Evolutionary conservation across 805 yeast genomes (phyloP).

Genomic region (Saccharomycopsis fodiens): DNA sequence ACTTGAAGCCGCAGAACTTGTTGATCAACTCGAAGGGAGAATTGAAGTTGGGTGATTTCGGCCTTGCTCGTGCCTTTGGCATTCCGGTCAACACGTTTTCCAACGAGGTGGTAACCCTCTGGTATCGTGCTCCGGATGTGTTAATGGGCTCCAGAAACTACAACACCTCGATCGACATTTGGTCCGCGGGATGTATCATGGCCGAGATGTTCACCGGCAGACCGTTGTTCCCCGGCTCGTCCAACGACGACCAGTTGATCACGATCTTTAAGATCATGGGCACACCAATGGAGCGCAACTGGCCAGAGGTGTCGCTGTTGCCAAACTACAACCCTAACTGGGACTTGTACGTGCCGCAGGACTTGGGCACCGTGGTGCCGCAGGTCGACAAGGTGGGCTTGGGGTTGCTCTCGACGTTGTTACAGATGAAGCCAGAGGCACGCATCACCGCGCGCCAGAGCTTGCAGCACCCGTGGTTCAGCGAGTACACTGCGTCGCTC

Average conservation of each 20-base stretch:
- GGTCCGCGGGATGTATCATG: conserved; percentile 98
- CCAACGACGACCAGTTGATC: conserved; percentile 90
- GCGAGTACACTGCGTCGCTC: conserved; percentile 42
- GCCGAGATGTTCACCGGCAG: conserved; percentile 99
- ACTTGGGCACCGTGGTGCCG: conserved; percentile 61
- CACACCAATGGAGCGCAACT: conserved; percentile 89
- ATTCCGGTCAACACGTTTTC: conserved; percentile 96
- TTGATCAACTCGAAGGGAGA: conserved; percentile 86
- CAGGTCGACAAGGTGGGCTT: conserved; percentile 63
- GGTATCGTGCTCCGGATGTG: conserved; percentile 99
- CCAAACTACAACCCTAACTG: conserved; percentile 84
- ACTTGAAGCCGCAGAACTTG: conserved; percentile 89
- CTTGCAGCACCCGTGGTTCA: conserved; percentile 58
- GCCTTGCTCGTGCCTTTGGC: conserved; percentile 95
- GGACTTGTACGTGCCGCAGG: conserved; percentile 84
- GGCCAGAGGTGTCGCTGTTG: conserved; percentile 93
- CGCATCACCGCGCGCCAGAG: conserved; percentile 47
- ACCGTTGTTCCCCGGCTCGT: conserved; percentile 92
- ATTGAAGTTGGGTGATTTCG: conserved; percentile 92
- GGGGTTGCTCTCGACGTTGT: conserved; percentile 56
- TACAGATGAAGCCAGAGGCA: conserved; percentile 46
- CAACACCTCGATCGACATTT: conserved; percentile 93
- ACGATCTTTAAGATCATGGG: conserved; percentile 92
- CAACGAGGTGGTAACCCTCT: conserved; percentile 93
- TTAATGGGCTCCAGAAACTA: conserved; percentile 90